A percentile compares a stretch with the other conserved stretches of the same genome.
Conservation (phyloP, 345 rosid genomes). For the Noccaea caerulescens region DNA sequence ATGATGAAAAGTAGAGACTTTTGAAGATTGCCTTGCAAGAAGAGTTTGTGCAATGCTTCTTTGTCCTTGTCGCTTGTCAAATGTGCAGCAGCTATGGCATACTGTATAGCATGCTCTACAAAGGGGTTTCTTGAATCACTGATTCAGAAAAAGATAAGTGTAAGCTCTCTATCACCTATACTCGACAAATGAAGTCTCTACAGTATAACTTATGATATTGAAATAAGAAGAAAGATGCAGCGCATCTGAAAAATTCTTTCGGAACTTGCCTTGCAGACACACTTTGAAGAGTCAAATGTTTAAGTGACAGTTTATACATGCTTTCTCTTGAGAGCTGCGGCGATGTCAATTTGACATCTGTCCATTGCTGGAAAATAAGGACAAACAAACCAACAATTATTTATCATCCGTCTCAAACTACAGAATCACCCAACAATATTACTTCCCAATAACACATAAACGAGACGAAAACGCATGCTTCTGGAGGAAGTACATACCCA, state of each 20-base stretch:
- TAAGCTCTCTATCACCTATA: slow-evolving; percentile 28
- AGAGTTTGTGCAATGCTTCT: slow-evolving; percentile 65
- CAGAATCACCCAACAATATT: neutral
- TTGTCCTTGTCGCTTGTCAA: slow-evolving; percentile 55
- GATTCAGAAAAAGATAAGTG: slow-evolving; percentile 27
- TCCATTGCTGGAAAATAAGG: slow-evolving; percentile 61
- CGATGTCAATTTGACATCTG: slow-evolving; percentile 84
- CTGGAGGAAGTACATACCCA: slow-evolving; percentile 59
- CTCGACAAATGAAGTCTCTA: neutral
- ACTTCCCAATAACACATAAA: slow-evolving; percentile 1
- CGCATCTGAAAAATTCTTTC: slow-evolving; percentile 8
- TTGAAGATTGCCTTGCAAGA: slow-evolving; percentile 69
- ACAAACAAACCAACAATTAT: slow-evolving; percentile 10
- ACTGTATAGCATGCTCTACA: slow-evolving; percentile 82
- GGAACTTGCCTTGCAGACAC: slow-evolving; percentile 70
- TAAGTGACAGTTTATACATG: slow-evolving; percentile 73
- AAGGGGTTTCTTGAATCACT: slow-evolving; percentile 87
- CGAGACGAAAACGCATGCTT: slow-evolving; percentile 4
- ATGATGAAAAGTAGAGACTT: slow-evolving; percentile 21
- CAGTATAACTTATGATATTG: slow-evolving; percentile 5
- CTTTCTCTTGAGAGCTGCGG: slow-evolving; percentile 92
- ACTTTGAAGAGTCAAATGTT: slow-evolving; percentile 61
- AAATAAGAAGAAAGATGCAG: neutral
- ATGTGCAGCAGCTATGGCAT: slow-evolving; percentile 83
- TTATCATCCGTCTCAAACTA: neutral